Evolutionary conservation across 345 rosid genomes (phyloP), one percentile per base, ranked within the genome.

Genomic region (Gossypium ekmanianum): DNA sequence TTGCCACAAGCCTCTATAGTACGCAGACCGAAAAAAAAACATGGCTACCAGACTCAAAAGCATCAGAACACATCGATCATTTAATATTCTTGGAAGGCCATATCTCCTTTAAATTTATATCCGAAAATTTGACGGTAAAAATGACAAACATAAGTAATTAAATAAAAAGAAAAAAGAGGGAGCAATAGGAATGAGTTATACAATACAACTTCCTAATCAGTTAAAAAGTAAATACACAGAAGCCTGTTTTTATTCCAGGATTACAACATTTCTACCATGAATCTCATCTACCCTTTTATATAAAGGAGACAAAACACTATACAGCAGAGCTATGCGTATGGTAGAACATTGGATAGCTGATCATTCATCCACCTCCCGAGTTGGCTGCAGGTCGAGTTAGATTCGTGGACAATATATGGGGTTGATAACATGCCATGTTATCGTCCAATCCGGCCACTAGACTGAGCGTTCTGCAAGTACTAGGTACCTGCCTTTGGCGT

Each of bases 281-380:
- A 79, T 59, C 72, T 71, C 57, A 17, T 55, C 59, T 55, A 74
- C 80, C 77, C 67, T 83, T 72, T 57, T 75, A 76, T 18, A 55
- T 18, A 69, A 69, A 75, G 50, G 75, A 73, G 61, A 76, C 62
- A 67, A 61, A 43, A 77, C 63, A 80, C 86, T 88, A 84, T 85
- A 85, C 90, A 81, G 76, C 70, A 81, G 71, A 76, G 74, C 81
- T 82, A 75, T 55, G 77, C 26, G 75, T 58, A 81, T 71, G 83
- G 73, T 78, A 82, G 81, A 79, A 62, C 1, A 78, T 72, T 3
- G 27, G 61, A 77, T 13, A 26, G 80, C 75, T 67, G 76, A 77
- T 66, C 72, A 62, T 8, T 55, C 26, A 9, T 9, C 26, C 2
- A 56, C 8, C 24, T 56, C 61, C 61, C 9, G 5, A n/a, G 24